Evolutionary conservation across 129 eudicot genomes (phyloP), one percentile per base, ranked within the genome.

Genomic region (Gnaphalium uliginosum): DNA sequence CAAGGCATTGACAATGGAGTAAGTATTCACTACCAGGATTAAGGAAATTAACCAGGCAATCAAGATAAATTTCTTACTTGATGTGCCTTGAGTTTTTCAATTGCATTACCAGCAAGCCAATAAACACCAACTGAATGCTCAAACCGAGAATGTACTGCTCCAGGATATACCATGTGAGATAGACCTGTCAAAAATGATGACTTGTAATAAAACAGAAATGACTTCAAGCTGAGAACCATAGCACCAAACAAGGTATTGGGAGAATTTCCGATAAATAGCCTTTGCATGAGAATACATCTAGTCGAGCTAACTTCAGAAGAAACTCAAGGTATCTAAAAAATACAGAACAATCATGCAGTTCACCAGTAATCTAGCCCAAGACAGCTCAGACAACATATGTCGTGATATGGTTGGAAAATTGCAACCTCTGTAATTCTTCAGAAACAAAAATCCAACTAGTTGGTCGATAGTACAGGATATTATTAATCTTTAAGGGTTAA

Each of bases 121-220:
- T 88, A 94, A 14, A 94, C 98, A 78, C 98, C 98, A 71, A 94
- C 85, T 63, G 98, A 94, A 82, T 94, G 98, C 84, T 94, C 98
- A 82, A 90, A 94, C 41, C 98, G 84, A 81, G 98, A 88, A 77
- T 94, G 98, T 46, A 94, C 96, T 30, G 97, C 98, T 76, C 98
- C 98, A 69, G 98, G 98, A 72, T 84, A 94, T 58, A 94, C 98
- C 89, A 90, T 78, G 79, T 82, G 30, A 30, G 93, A 23, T 17
- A 89, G 62, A 18, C 97, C 98, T 94, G 86, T 14, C 62, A 71
- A 37, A 46, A 33, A 82, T 22, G 54, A 62, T 58, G 69, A 51
- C 27, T 51, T 22, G 59, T 71, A 8, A 57, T 51, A 43, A 59
- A 33, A 41, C n/a, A 19, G 75, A 25, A 8, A 72, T 19, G 41